Evolutionary conservation across 179 eudicot species (phyloP).

Genomic region (Dionaea muscipula): DNA sequence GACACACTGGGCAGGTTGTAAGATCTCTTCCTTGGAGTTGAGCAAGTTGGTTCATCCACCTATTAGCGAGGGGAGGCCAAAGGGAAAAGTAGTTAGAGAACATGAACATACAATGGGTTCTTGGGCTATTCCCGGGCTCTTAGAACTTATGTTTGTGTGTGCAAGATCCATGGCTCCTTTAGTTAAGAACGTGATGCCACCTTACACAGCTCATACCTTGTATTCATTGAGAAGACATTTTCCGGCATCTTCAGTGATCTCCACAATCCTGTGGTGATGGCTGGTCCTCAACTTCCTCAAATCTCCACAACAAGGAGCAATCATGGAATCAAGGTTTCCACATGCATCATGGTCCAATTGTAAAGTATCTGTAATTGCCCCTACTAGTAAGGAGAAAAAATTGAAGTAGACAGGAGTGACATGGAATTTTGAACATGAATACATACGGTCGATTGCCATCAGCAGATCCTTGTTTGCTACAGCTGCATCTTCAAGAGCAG

Average conservation of each 20-base stretch:
- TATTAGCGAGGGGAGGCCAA: slow-evolving; percentile 15
- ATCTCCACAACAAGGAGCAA: slow-evolving; percentile 81
- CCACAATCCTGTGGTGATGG: slow-evolving; percentile 66
- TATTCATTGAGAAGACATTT: slow-evolving; percentile 72
- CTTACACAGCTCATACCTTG: slow-evolving; percentile 29
- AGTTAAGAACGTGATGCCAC: no score
- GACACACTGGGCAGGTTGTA: slow-evolving; percentile 59
- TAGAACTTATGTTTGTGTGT: no score
- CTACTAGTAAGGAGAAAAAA: background rate
- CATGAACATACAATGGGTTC: no score
- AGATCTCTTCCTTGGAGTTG: slow-evolving; percentile 78
- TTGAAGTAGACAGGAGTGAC: no score
- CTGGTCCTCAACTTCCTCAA: slow-evolving; percentile 70
- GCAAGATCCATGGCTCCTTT: no score
- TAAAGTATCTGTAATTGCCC: slow-evolving; percentile 46
- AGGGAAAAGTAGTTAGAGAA: background rate
- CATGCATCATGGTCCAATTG: slow-evolving; percentile 83
- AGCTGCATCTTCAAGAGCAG: slow-evolving; percentile 51
- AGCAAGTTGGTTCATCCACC: slow-evolving; percentile 97
- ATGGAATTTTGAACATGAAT: background rate
- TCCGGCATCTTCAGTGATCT: slow-evolving; percentile 82
- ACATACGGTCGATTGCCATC: slow-evolving; percentile 70
- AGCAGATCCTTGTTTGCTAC: slow-evolving; percentile 57
- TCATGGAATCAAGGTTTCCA: slow-evolving; percentile 69
- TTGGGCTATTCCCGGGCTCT: no score